A percentile compares a stretch with the other conserved stretches of the same genome.
Conservation (phyloP, 768 basidiomycete genomes). For the Pleurotus sapidus region DNA sequence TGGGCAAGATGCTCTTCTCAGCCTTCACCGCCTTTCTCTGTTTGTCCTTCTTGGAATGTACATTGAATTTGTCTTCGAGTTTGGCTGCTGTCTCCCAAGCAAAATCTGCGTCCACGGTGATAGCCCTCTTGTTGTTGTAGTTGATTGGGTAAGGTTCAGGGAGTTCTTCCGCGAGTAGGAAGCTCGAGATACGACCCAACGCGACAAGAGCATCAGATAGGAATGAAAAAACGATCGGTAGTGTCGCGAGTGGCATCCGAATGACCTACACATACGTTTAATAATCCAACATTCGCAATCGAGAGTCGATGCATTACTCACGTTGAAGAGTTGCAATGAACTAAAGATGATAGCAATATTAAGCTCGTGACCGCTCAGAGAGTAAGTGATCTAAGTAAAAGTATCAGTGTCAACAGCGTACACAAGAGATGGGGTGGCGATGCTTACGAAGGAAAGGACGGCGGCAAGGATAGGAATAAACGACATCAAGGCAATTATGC, state of each 20-base stretch:
- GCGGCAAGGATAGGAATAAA: slow-evolving; percentile 37
- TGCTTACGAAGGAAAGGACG: slow-evolving; percentile 35
- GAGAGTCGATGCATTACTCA: slow-evolving; percentile 17
- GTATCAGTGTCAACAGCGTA: too few relatives aligned
- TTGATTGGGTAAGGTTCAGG: slow-evolving; percentile 44
- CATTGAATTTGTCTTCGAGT: slow-evolving; percentile 1
- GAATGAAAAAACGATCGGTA: slow-evolving; percentile 51
- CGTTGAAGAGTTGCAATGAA: slow-evolving; percentile 59
- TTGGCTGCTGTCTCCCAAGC: slow-evolving; percentile 42
- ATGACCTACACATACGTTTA: slow-evolving; percentile 38
- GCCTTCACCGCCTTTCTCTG: slow-evolving; percentile 16
- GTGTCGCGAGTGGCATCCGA: slow-evolving; percentile 52
- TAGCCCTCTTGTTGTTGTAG: slow-evolving; percentile 28
- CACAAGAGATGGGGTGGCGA: too few relatives aligned
- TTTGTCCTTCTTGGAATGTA: slow-evolving; percentile 14
- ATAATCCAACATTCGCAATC: too few relatives aligned
- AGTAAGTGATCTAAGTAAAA: slow-evolving; percentile 37
- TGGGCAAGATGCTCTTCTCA: slow-evolving; percentile 3
- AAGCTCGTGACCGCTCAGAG: slow-evolving; percentile 51
- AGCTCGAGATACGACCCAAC: slow-evolving; percentile 42
- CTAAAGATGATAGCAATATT: slow-evolving; percentile 54
- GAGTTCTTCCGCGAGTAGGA: slow-evolving; percentile 55
- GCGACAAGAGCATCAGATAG: slow-evolving; percentile 51
- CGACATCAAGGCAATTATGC: slow-evolving; percentile 23
- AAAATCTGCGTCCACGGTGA: slow-evolving; percentile 50